A percentile compares a stretch with the other conserved stretches of the same genome.
These are phyloP conservation scores for Alternaria consortialis DNA, from an alignment of 2,329 filamentous ascomycete species.

Conservation along the genomic window DNA sequence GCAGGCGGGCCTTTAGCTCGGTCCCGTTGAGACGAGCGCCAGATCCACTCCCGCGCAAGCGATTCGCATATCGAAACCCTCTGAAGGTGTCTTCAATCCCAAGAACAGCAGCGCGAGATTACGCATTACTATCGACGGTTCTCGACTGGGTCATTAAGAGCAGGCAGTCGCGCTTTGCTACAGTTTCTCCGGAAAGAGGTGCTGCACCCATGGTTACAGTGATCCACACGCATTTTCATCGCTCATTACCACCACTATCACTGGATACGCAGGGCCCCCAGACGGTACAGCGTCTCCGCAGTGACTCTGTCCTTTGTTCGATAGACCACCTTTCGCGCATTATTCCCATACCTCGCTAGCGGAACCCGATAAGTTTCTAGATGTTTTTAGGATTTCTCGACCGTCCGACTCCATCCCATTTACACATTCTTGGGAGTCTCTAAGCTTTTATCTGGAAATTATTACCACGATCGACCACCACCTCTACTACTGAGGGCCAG, in stretches of 20 bases:
- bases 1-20: slow-evolving; percentile 15
- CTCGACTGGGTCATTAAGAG: neutral
- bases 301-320: slow-evolving; percentile 7
- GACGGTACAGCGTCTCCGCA: neutral
- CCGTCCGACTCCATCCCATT: slow-evolving; percentile 1
- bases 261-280: neutral
- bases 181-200: neutral
- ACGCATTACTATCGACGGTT: neutral
- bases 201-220: slow-evolving; percentile 5
- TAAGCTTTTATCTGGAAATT: neutral
- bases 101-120: neutral
- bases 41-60: slow-evolving; percentile 11
- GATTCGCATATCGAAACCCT: slow-evolving; percentile 4
- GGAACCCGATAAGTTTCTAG: neutral
- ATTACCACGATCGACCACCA: neutral
- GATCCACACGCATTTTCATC: neutral
- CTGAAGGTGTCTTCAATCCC: neutral
- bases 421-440: neutral
- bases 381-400: slow-evolving; percentile 1
- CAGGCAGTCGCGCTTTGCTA: neutral
- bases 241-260: slow-evolving; percentile 1
- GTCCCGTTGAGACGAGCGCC: slow-evolving; percentile 9
- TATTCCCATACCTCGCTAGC: neutral
- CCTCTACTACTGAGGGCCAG: slow-evolving; percentile 2
- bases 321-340: slow-evolving; percentile 2